Evolutionary conservation across 768 basidiomycete species (phyloP).

Genomic region (Phylloporus sp.): DNA sequence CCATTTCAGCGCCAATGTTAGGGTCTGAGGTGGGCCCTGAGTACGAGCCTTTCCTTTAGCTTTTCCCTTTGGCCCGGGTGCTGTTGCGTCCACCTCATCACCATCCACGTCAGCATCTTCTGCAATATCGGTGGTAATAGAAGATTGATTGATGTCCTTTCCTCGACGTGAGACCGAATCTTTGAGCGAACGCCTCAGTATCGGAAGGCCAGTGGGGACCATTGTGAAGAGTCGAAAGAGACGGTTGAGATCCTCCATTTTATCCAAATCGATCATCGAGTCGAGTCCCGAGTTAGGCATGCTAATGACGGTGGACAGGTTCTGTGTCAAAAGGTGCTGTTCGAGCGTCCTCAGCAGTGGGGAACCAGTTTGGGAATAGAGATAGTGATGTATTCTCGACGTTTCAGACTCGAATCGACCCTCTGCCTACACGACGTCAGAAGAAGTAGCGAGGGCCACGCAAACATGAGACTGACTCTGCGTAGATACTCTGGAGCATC

Average conservation of each 20-base stretch:
- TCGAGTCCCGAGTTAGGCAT: conserved; percentile 85
- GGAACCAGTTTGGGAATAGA: conserved; percentile 65
- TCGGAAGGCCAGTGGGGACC: conserved; percentile 62
- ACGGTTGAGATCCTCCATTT: conserved; percentile 68
- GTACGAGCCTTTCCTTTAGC: conserved; percentile 50
- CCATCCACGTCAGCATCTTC: conserved; percentile 33
- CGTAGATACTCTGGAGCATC: conserved; percentile 80
- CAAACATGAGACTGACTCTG: conserved; percentile 46
- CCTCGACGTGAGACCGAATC: conserved; percentile 71
- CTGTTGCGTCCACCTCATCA: conserved; percentile 34
- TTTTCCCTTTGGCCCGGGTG: conserved; percentile 41
- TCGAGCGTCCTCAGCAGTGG: conserved; percentile 75
- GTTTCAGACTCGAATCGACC: conserved; percentile 77
- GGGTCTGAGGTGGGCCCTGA: conserved; percentile 38
- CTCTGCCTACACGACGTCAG: conserved; percentile 56
- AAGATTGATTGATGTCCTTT: conserved; percentile 68
- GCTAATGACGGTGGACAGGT: conserved; percentile 67
- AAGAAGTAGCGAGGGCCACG: not conserved
- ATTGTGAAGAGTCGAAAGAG: conserved; percentile 70
- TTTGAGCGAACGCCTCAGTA: conserved; percentile 62
- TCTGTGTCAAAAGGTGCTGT: conserved; percentile 67
- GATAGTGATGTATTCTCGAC: conserved; percentile 78
- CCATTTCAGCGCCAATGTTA: conserved; percentile 77
- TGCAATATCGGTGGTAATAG: conserved; percentile 37
- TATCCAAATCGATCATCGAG: conserved; percentile 79